Evolutionary conservation across 1,284 basidiomycete species (phyloP).

Genomic region (Sutorius eximius): DNA sequence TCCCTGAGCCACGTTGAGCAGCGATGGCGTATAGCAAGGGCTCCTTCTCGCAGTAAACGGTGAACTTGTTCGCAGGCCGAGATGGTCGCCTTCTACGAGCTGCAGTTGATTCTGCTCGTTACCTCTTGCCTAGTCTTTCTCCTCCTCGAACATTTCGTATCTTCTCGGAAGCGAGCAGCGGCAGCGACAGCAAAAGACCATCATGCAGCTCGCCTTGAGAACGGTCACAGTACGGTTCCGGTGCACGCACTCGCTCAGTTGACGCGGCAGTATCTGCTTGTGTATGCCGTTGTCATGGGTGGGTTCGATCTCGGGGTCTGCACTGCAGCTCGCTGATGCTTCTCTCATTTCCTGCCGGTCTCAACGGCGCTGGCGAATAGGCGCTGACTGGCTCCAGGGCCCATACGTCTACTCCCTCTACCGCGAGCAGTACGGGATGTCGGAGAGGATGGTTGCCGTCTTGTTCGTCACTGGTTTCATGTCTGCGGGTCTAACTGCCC

Average conservation of each 20-base stretch:
- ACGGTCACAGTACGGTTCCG: slow-evolving; percentile 31
- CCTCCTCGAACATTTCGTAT: slow-evolving; percentile 46
- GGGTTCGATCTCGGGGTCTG: slow-evolving; percentile 16
- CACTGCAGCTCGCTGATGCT: slow-evolving; percentile 1
- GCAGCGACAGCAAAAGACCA: slow-evolving; percentile 22
- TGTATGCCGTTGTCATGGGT: slow-evolving; percentile 76
- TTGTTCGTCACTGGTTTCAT: slow-evolving; percentile 74
- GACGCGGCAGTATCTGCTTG: slow-evolving; percentile 58
- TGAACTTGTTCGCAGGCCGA: not conserved
- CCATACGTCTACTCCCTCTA: slow-evolving; percentile 75
- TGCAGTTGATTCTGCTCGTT: slow-evolving; percentile 48
- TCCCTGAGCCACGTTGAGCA: not conserved
- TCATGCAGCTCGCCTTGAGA: slow-evolving; percentile 38
- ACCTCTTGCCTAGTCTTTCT: slow-evolving; percentile 47
- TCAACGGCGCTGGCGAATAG: slow-evolving; percentile 34
- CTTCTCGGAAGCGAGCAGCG: slow-evolving; percentile 31
- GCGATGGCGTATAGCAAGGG: not conserved
- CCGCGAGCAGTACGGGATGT: slow-evolving; percentile 62
- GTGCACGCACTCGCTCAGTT: slow-evolving; percentile 39
- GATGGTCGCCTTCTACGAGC: slow-evolving; percentile 51
- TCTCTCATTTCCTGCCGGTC: not conserved
- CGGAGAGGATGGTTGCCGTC: slow-evolving; percentile 62
- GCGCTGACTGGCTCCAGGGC: slow-evolving; percentile 78
- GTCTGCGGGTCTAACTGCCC: slow-evolving; percentile 65
- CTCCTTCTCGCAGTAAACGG: not conserved